These are phyloP conservation scores for Rhododendron molle DNA, from an alignment of 148 eudicot species.

Conservation along the genomic window DNA sequence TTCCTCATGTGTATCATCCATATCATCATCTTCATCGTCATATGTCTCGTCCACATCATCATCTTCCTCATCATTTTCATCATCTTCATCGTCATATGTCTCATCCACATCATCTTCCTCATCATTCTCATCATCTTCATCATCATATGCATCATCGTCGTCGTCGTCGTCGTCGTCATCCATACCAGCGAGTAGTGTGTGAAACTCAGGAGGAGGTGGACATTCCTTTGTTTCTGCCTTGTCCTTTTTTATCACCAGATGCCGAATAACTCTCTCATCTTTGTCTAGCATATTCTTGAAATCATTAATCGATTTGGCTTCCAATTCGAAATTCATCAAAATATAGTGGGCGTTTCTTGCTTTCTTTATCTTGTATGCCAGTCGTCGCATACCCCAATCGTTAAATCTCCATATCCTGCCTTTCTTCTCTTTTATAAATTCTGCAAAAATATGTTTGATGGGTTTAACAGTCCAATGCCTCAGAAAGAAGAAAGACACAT, in stretches of 20 bases:
- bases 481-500: not conserved
- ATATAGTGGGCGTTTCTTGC: conserved; percentile 87
- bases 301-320: conserved; percentile 70
- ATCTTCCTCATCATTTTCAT: conserved; percentile 24
- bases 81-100: not conserved
- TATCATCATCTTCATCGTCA: not conserved
- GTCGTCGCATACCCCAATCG: conserved; percentile 91
- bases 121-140: conserved; percentile 27
- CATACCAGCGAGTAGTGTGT: conserved; percentile 45
- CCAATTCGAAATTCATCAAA: conserved; percentile 81
- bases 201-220: conserved; percentile 85
- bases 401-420: conserved; percentile 93
- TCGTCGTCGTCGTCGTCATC: conserved; percentile 55
- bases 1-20: not conserved
- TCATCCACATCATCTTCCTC: conserved; percentile 28
- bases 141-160: conserved; percentile 35
- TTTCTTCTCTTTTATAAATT: conserved; percentile 74
- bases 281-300: conserved; percentile 76
- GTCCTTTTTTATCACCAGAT: conserved; percentile 80
- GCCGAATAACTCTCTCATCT: conserved; percentile 91
- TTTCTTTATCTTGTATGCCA: conserved; percentile 83
- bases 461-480: not conserved
- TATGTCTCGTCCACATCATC: conserved; percentile 16
- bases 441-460: conserved; percentile 27
- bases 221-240: conserved; percentile 73